These are phyloP conservation scores for Fusarium bactridioides DNA, from an alignment of 2,329 filamentous ascomycete genomes.

Conservation along the genomic window DNA sequence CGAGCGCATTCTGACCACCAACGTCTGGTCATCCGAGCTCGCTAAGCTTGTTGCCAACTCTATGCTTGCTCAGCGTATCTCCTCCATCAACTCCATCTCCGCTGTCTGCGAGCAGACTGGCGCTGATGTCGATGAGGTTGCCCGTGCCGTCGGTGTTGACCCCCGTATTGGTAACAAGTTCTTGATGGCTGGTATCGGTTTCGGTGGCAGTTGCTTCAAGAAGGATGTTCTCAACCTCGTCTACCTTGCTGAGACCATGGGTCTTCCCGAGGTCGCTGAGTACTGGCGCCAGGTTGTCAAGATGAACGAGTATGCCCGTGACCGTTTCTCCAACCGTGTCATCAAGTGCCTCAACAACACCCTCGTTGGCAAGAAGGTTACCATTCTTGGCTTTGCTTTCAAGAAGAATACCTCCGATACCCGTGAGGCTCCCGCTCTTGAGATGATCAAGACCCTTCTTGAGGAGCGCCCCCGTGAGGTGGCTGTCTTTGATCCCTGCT, in stretches of 20 bases:
- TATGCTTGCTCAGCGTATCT: slow-evolving; percentile 81
- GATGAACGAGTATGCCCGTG: slow-evolving; percentile 79
- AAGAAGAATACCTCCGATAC: slow-evolving; percentile 83
- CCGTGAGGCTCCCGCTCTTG: slow-evolving; percentile 73
- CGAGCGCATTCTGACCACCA: slow-evolving; percentile 73
- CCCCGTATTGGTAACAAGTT: slow-evolving; percentile 76
- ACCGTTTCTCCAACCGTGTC: slow-evolving; percentile 72
- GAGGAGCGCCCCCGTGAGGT: slow-evolving; percentile 71
- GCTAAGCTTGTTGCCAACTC: slow-evolving; percentile 82
- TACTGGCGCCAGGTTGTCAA: slow-evolving; percentile 79
- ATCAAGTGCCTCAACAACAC: slow-evolving; percentile 74
- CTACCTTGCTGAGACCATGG: slow-evolving; percentile 75
- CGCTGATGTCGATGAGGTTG: slow-evolving; percentile 78
- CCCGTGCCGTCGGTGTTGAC: slow-evolving; percentile 72
- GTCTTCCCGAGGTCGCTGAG: slow-evolving; percentile 73
- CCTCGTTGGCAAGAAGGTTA: slow-evolving; percentile 73
- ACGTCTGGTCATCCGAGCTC: slow-evolving; percentile 80
- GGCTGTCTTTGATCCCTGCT: slow-evolving; percentile 73
- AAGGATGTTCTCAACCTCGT: slow-evolving; percentile 80
- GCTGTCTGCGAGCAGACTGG: slow-evolving; percentile 80
- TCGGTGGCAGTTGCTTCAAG: slow-evolving; percentile 83
- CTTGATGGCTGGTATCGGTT: slow-evolving; percentile 78
- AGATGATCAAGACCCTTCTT: slow-evolving; percentile 71
- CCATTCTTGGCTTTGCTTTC: slow-evolving; percentile 78
- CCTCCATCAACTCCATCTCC: slow-evolving; percentile 82